A percentile compares a stretch with the other conserved stretches of the same genome.
Evolutionary conservation across 805 yeast genomes (phyloP).

Genomic region (Lachancea sp.): DNA sequence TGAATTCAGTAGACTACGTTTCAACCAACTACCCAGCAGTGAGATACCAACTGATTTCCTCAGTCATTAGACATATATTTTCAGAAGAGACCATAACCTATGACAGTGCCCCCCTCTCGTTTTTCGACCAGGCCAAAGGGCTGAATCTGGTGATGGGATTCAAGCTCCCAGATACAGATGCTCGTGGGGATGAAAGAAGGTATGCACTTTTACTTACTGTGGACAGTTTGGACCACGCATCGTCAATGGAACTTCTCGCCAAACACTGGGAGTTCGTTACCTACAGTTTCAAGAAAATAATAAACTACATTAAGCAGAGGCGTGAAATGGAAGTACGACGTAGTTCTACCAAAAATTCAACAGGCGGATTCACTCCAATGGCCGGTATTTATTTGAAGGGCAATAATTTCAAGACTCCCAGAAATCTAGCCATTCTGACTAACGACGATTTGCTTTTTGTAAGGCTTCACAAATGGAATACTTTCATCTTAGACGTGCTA

Average conservation of each 20-base stretch:
- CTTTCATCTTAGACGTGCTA: slow-evolving; percentile 39
- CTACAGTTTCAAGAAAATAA: slow-evolving; percentile 37
- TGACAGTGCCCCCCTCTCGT: slow-evolving; percentile 52
- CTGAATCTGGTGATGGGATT: slow-evolving; percentile 54
- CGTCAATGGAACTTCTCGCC: slow-evolving; percentile 33
- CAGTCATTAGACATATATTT: slow-evolving; percentile 55
- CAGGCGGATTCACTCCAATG: slow-evolving; percentile 34
- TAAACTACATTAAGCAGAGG: slow-evolving; percentile 34
- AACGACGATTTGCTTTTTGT: slow-evolving; percentile 50
- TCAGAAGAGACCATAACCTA: slow-evolving; percentile 62
- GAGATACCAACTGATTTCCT: slow-evolving; percentile 49
- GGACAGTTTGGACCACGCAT: slow-evolving; percentile 42
- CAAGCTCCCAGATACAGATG: slow-evolving; percentile 55
- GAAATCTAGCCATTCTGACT: slow-evolving; percentile 47
- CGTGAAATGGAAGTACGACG: slow-evolving; percentile 25
- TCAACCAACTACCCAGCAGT: slow-evolving; percentile 58
- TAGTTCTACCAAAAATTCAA: slow-evolving; percentile 29
- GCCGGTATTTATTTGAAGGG: slow-evolving; percentile 47
- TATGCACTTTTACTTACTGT: slow-evolving; percentile 54
- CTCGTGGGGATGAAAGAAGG: slow-evolving; percentile 69
- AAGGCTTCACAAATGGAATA: slow-evolving; percentile 55
- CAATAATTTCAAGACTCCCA: slow-evolving; percentile 47
- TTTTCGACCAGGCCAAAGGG: slow-evolving; percentile 58
- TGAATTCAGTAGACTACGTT: slow-evolving; percentile 32
- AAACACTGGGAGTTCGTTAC: slow-evolving; percentile 48